Evolutionary conservation across 306 rosid genomes (phyloP).

Genomic region (Rubus parviflorus): DNA sequence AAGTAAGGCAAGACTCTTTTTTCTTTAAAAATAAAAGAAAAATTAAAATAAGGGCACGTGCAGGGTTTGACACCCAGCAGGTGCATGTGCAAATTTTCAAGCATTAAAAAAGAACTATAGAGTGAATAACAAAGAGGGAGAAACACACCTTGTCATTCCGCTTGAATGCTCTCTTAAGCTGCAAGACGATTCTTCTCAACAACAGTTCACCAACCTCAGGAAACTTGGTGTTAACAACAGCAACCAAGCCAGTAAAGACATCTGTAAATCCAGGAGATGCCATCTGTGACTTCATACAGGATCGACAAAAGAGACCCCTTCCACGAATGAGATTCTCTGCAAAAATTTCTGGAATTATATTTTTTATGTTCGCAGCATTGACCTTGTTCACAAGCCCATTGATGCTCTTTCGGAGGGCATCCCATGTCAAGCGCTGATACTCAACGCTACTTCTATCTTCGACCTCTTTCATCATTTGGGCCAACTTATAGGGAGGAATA

Average conservation of each 20-base stretch:
- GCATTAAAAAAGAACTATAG: not conserved
- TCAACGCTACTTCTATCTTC: constrained; percentile 80
- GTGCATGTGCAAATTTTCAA: not conserved
- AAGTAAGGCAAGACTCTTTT: not conserved
- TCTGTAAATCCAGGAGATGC: constrained; percentile 92
- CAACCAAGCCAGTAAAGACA: constrained; percentile 86
- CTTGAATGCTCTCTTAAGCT: constrained; percentile 88
- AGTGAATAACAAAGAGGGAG: not conserved
- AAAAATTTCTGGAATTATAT: constrained; percentile 79
- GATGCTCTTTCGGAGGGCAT: constrained; percentile 93
- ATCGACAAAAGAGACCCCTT: constrained; percentile 89
- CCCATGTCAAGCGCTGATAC: constrained; percentile 95
- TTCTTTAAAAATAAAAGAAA: not conserved
- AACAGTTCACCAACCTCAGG: constrained; percentile 90
- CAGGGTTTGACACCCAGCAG: not conserved
- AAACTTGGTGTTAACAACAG: constrained; percentile 91
- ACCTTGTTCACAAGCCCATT: constrained; percentile 96
- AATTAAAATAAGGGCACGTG: not conserved
- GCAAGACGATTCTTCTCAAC: constrained; percentile 84
- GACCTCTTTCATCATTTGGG: constrained; percentile 93
- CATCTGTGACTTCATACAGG: constrained; percentile 97
- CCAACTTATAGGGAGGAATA: constrained; percentile 92
- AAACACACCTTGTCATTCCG: constrained; percentile 83
- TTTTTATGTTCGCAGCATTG: constrained; percentile 80
- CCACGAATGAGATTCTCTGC: constrained; percentile 84